phyloP scores from a whole-genome alignment of 2,329 filamentous ascomycete species.

The Endothia cerciana region DNA sequence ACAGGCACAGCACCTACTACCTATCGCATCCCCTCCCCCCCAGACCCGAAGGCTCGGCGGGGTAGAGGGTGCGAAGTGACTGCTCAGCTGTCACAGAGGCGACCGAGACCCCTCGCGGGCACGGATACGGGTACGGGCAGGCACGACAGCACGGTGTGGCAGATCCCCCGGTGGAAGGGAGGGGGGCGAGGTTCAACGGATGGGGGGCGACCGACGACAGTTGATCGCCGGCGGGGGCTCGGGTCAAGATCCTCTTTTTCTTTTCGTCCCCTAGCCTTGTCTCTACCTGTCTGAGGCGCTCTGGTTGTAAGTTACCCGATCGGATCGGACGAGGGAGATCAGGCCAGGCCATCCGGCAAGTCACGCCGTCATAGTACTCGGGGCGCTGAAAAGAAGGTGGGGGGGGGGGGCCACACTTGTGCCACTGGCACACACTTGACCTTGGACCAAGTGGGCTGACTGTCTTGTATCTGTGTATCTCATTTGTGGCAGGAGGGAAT shows the following conservation, averaged over 20 bases:
- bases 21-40: background rate
- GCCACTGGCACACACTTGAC: background rate
- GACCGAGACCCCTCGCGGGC: slow-evolving; percentile 16
- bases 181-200: background rate
- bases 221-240: no score
- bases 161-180: no score
- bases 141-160: background rate
- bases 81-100: slow-evolving; percentile 23
- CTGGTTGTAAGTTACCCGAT: background rate
- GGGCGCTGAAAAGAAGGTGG: background rate
- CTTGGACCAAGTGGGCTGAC: no score
- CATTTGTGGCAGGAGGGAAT: background rate
- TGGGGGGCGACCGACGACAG: no score
- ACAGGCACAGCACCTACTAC: no score
- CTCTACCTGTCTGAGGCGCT: background rate
- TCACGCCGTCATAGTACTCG: background rate
- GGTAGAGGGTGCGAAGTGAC: slow-evolving; percentile 16
- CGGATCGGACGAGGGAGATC: slow-evolving; percentile 7
- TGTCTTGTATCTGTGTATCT: background rate
- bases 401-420: background rate
- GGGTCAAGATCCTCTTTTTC: no score
- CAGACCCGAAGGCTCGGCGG: slow-evolving; percentile 7
- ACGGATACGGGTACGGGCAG: background rate
- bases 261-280: no score
- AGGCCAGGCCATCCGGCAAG: background rate